Evolutionary conservation across 164 flowering plant genomes (phyloP).

Genomic region (Magnolia officinalis): DNA sequence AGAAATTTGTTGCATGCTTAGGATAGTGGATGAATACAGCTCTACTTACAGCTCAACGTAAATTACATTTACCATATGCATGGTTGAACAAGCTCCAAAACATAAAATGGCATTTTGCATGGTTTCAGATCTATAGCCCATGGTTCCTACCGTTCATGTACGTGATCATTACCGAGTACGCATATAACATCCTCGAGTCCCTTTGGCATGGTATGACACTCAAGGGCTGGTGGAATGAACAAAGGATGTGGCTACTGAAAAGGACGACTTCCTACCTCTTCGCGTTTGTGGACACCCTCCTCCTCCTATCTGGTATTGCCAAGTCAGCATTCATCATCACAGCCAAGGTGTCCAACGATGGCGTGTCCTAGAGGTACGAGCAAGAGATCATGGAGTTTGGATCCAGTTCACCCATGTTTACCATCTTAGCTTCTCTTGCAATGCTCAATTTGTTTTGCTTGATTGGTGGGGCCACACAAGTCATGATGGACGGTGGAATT

Average conservation of each 20-base stretch:
- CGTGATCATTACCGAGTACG: slow-evolving; percentile 27
- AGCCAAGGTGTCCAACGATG: slow-evolving; percentile 22
- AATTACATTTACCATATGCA: background rate
- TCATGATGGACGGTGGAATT: slow-evolving; percentile 1
- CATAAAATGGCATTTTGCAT: background rate
- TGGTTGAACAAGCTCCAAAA: background rate
- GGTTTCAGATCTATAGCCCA: slow-evolving; percentile 46
- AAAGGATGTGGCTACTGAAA: slow-evolving; percentile 21
- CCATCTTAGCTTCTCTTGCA: slow-evolving; percentile 24
- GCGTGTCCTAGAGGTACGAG: slow-evolving; percentile 21
- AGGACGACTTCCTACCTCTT: slow-evolving; percentile 27
- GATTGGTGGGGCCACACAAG: slow-evolving; percentile 6
- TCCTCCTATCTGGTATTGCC: slow-evolving; percentile 17
- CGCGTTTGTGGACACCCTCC: slow-evolving; percentile 14
- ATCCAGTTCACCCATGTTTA: slow-evolving; percentile 29
- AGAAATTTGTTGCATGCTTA: too few relatives aligned
- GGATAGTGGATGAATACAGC: too few relatives aligned
- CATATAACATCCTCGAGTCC: slow-evolving; percentile 40
- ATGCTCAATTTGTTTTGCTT: slow-evolving; percentile 23
- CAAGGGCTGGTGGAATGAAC: slow-evolving; percentile 27
- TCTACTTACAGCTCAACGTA: too few relatives aligned
- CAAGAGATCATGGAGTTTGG: slow-evolving; percentile 35
- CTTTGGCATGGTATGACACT: slow-evolving; percentile 42
- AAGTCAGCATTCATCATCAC: slow-evolving; percentile 21
- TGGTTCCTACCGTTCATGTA: slow-evolving; percentile 68